Base-by-base conservation (phyloP, 768 basidiomycete genomes). In the Suillus decipiens region DNA sequence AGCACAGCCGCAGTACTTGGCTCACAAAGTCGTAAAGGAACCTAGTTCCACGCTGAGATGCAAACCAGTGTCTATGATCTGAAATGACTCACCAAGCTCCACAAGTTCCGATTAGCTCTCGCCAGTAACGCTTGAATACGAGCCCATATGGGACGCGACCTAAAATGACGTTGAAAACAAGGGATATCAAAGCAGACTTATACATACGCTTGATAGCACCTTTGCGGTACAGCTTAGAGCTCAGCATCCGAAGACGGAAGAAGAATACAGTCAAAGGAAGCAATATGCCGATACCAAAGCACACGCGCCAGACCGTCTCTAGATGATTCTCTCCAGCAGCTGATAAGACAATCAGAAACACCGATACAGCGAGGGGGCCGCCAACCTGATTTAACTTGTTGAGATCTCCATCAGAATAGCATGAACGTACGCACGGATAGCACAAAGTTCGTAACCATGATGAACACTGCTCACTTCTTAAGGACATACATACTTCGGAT, bases 361-460 rank as follows among this genome's bases (percentile, higher is more conserved):
- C 80, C 14, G 82, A 81, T 61, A 86, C 84, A 12, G 87, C 84
- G 66, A 92, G 76, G 11, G 89, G 87, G 1, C 88, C 86, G 51
- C 88, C 87, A 68, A 90, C 86, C 81, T 86, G 61, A 63, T 73
- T 50, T 37, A 57, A 39, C 58, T 54, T 6, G 6, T 34, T 31
- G n/a, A 64, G 61, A 42, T 31, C 28, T 24, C 7, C 43, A 60
- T 31, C 7, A 42, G 60, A 57, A 17, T 10, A 50, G 60, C 8
- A 34, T 11, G 28, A 41, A 33, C 15, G 39, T 31, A 73, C 80
- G 62, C 69, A 89, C 88, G 66, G 80, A 83, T 60, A 89, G 79
- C 57, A 88, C 86, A 55, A 89, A 83, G 72, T 91, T 90, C 15
- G 88, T 90, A 63, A 89, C 89, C 82, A 92, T 84, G 70, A 89